Evolutionary conservation across 768 basidiomycete species (phyloP).

Genomic region (Leccinum subgranulosum): DNA sequence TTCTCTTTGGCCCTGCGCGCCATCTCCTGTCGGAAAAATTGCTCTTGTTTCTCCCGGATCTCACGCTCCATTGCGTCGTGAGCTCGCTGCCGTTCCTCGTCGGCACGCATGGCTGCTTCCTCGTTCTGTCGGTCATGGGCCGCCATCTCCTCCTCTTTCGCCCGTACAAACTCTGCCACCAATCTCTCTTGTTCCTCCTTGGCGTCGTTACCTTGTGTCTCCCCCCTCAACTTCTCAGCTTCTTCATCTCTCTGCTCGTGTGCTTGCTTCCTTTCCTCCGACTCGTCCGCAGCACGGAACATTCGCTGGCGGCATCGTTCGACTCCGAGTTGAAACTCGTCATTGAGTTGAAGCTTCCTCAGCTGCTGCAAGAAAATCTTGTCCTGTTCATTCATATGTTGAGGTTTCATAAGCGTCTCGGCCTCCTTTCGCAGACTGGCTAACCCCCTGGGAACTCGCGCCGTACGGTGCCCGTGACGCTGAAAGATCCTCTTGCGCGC

Average conservation of each 20-base stretch:
- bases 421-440: conserved; percentile 10
- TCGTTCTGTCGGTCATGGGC: conserved; percentile 8
- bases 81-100: conserved; percentile 13
- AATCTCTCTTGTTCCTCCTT: conserved; percentile 13
- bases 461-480: conserved; percentile 2
- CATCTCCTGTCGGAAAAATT: conserved; percentile 1
- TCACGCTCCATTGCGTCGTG: conserved; percentile 24
- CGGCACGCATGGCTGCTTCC: conserved; percentile 13
- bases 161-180: conserved; percentile 21
- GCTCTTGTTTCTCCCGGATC: conserved; percentile 23
- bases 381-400: conserved; percentile 18
- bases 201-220: conserved; percentile 13
- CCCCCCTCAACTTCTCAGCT: conserved; percentile 16
- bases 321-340: conserved; percentile 10
- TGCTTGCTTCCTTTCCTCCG: conserved; percentile 11
- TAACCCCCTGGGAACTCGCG: conserved; percentile 1
- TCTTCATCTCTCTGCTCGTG: conserved; percentile 18
- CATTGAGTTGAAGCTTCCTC: conserved; percentile 11
- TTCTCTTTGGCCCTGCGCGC: conserved; percentile 15
- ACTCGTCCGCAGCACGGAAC: conserved; percentile 21
- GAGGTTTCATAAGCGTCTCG: conserved; percentile 15
- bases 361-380: conserved; percentile 27
- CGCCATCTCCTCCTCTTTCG: conserved; percentile 3
- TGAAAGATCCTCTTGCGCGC: background rate
- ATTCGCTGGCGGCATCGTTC: conserved; percentile 19